Evolutionary conservation across 768 basidiomycete genomes (phyloP).

Genomic region (Serendipita sp.): DNA sequence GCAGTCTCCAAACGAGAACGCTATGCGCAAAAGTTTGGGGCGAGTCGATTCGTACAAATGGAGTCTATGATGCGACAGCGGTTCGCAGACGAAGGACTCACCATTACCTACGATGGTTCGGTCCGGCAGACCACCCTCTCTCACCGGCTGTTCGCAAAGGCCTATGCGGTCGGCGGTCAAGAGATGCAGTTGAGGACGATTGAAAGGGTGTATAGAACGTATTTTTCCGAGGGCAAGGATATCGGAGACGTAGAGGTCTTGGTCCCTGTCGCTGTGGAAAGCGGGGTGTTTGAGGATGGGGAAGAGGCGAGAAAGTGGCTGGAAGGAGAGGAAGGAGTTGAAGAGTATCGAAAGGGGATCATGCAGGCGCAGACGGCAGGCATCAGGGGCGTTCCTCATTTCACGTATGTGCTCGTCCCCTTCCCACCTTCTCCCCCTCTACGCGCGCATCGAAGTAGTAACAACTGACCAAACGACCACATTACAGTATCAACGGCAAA

Average conservation of each 20-base stretch:
- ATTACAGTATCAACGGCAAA: no score
- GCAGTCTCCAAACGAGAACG: conserved; percentile 2
- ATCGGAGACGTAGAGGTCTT: conserved; percentile 44
- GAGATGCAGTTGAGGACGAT: conserved; percentile 41
- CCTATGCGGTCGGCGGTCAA: conserved; percentile 46
- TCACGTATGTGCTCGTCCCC: conserved; percentile 23
- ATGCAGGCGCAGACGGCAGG: conserved; percentile 47
- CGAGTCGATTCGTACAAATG: not conserved
- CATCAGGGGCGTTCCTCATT: conserved; percentile 65
- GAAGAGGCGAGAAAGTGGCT: conserved; percentile 56
- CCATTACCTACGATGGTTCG: conserved; percentile 42
- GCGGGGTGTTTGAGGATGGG: conserved; percentile 38
- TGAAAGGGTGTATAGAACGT: conserved; percentile 45
- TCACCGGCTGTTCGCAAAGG: conserved; percentile 58
- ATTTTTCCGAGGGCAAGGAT: conserved; percentile 49
- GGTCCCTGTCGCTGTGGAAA: conserved; percentile 38
- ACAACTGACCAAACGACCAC: no score
- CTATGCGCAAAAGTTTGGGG: not conserved
- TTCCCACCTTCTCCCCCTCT: not conserved
- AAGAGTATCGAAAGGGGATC: conserved; percentile 48
- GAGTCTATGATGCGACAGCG: not conserved
- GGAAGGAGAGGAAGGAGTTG: conserved; percentile 43
- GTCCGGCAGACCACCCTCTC: conserved; percentile 50
- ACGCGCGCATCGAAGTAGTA: no score
- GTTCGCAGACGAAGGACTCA: not conserved